Conservation (phyloP, 192 early-diverging fungal species). For the Coemansia sp. region DNA sequence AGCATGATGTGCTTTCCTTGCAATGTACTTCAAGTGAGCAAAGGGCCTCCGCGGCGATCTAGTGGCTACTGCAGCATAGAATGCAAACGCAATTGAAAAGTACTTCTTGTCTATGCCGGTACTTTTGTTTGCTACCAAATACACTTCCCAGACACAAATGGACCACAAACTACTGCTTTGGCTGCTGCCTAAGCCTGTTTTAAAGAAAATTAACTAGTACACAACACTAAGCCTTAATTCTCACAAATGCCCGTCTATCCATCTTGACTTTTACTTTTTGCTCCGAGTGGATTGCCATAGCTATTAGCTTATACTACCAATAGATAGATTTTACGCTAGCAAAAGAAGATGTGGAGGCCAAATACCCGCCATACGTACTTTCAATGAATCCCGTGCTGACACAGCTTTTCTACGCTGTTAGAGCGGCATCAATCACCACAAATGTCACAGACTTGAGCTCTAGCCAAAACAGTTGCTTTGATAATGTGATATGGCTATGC, state of each 20-base stretch:
- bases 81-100: neutral
- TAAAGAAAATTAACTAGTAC: neutral
- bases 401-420: neutral
- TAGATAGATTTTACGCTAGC: neutral
- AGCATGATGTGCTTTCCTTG: neutral
- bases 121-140: neutral
- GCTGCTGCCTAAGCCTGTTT: neutral
- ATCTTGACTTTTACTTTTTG: neutral
- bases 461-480: neutral
- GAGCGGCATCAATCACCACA: neutral
- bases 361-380: neutral
- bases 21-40: neutral
- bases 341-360: neutral
- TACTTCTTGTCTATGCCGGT: neutral
- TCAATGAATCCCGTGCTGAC: neutral
- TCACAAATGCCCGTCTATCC: neutral
- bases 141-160: neutral
- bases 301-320: neutral
- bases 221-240: neutral
- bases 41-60: neutral
- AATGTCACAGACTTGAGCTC: neutral
- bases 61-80: neutral
- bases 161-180: neutral
- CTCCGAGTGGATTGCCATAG: neutral
- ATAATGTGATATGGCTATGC: neutral